A percentile compares a stretch with the other conserved stretches of the same genome.
phyloP scores from a whole-genome alignment of 2,329 filamentous ascomycete species.

The Aureobasidium sp. region DNA sequence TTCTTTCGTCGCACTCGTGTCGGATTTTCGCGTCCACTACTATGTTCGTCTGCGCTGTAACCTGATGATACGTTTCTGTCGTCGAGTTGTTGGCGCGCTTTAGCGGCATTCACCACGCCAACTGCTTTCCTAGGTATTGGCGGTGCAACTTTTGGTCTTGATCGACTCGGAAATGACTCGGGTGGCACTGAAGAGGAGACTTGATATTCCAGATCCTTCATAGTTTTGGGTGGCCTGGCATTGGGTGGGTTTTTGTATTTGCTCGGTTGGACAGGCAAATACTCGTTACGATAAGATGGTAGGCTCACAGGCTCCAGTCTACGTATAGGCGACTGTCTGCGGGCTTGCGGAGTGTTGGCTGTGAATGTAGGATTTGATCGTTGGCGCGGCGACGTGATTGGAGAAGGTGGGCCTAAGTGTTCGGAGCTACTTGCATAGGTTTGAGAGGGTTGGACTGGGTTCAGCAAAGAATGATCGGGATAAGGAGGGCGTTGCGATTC shows the following conservation, averaged over 20 bases:
- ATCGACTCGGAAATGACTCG: background rate
- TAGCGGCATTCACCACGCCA: constrained; percentile 29
- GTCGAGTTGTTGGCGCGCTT: constrained; percentile 29
- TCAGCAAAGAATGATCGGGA: constrained; percentile 26
- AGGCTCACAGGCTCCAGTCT: constrained; percentile 19
- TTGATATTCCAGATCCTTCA: constrained; percentile 4
- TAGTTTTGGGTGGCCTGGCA: constrained; percentile 22
- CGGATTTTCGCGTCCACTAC: constrained; percentile 13
- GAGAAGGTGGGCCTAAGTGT: constrained; percentile 13
- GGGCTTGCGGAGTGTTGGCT: constrained; percentile 6
- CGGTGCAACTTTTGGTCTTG: constrained; percentile 18
- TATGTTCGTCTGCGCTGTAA: constrained; percentile 17
- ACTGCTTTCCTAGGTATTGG: constrained; percentile 32
- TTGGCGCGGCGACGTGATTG: constrained; percentile 9
- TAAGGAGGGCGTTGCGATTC: constrained; percentile 23
- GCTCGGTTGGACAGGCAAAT: constrained; percentile 34
- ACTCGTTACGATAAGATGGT: constrained; percentile 45
- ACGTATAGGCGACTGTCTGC: constrained; percentile 17
- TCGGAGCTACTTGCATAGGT: constrained; percentile 10
- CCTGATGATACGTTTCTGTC: constrained; percentile 18
- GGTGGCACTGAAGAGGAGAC: constrained; percentile 9
- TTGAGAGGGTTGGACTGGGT: constrained; percentile 17
- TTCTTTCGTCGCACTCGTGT: constrained; percentile 37
- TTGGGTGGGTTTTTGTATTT: constrained; percentile 26
- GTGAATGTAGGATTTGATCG: background rate